Base-by-base conservation (phyloP, 2,329 filamentous ascomycete species). In the Piedraia hortae region DNA sequence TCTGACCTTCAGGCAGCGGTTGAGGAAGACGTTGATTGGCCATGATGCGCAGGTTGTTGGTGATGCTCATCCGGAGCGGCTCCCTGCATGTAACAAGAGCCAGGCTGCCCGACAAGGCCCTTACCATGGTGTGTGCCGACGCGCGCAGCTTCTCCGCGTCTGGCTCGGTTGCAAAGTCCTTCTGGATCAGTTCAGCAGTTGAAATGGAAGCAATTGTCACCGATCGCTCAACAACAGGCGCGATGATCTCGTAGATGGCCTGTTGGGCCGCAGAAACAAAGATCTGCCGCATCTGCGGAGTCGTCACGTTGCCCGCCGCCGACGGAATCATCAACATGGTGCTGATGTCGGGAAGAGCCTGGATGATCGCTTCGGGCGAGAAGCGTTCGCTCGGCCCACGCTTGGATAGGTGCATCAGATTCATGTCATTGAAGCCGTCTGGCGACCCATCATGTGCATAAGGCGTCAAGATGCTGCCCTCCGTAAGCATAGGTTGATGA, bases 71-170 rank as follows among this genome's bases (percentile, higher is more conserved):
- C 28, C 85, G 67, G 9, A 97, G 56, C 9, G 85, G 85, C 44
- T 97, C 85, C 46, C 93, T 97, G 41, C 80, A 93, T 3, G 85
- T 97, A n/a, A 97, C 85, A 14, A 91, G 59, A 8, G 85, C 85
- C 24, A 97, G 57, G 38, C 78, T 90, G 17, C 85, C 85, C 12
- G 85, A 82, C 12, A 90, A 73, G 22, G 80, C 71, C 46, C 90
- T 85, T 20, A 90, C 85, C 65, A 93, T 88, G 30, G 70, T 89
- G 33, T 89, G 67, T 3, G 85, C 82, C 14, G 80, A 73, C 22
- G 67, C 71, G 23, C 78, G 69, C 24, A 93, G 59, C 29, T 75
- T 72, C 32, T 74, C 73, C 46, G 89, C 75, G 37, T 91, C 78
- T 3, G 70, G 64, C 39, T 97, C 88, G 24, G 80, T 88, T 1